Base-by-base conservation (phyloP, 2,329 filamentous ascomycete genomes). In the Trichoderma polysporum region DNA sequence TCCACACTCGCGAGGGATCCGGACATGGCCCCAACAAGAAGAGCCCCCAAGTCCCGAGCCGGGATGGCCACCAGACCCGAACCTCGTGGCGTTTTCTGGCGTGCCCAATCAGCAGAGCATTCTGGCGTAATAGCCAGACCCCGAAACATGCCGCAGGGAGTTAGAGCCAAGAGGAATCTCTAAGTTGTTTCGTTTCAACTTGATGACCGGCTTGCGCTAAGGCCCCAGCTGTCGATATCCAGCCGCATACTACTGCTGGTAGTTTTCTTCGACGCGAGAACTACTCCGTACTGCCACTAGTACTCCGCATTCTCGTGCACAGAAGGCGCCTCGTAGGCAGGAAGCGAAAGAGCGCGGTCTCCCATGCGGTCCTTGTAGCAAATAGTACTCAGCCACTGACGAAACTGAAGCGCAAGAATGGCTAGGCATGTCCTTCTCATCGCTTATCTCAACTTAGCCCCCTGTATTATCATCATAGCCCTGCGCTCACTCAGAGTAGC, bases 31-130 rank as follows among this genome's bases (percentile, higher is more conserved):
- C 33, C 25, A 47, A 41, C 17, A 31, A 58, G 27, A n/a, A n/a
- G n/a, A n/a, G n/a, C 33, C 52, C 19, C 59, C 50, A 56, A 47
- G 50, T 56, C 50, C 60, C 60, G 60, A 64, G 60, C 60, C 50
- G 13, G 49, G 17, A 35, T 45, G 49, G 25, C 49, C 35, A 31
- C 49, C 37, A 54, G 45, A 12, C 45, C 35, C 49, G 49, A n/a
- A 7, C 37, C 50, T 56, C 29, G 50, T 64, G 60, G 60, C 60
- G 60, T 64, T 54, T 49, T 54, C 49, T 33, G 19, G 25, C 27
- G 17, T 37, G n/a, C 37, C 45, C 60, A 63, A 62, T 53, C 47
- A 62, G 25, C 19, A 39, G 29, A 37, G 15, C 15, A 39, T 12
- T 37, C 13, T 19, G 3, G 33, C 22, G 41, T 13, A 37, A 37